A percentile compares a stretch with the other conserved stretches of the same genome.
These are phyloP conservation scores for Lodderomyces beijingensis DNA, from an alignment of 1,139 yeast species.

Conservation along the genomic window DNA sequence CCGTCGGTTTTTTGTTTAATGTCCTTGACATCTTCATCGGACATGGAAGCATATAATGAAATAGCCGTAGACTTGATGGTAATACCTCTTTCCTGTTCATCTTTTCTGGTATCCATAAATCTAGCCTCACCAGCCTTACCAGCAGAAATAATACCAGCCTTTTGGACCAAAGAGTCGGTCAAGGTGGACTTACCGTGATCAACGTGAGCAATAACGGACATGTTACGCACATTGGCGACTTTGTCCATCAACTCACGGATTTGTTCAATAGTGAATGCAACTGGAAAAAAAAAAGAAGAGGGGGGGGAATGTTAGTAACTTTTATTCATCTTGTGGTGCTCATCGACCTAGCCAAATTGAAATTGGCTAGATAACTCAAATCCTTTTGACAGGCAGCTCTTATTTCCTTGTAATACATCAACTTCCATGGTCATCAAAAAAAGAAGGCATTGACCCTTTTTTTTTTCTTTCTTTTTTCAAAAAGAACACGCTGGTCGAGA, in stretches of 20 bases:
- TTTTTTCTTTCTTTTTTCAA: too few species aligned
- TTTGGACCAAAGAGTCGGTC: constrained; percentile 98
- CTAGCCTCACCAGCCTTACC: constrained; percentile 99
- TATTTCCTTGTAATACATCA: too few species aligned
- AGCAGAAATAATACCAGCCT: constrained; percentile 99
- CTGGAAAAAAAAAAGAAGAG: constrained; percentile 22
- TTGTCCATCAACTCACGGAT: constrained; percentile 99
- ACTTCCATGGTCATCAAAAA: too few species aligned
- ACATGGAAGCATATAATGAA: constrained; percentile 87
- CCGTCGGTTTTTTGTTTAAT: constrained; percentile 94
- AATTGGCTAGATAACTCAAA: too few species aligned
- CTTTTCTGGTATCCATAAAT: constrained; percentile 99
- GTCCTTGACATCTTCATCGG: constrained; percentile 90
- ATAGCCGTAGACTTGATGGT: constrained; percentile 99
- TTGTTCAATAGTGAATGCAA: constrained; percentile 82
- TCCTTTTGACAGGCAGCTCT: too few species aligned
- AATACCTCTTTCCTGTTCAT: constrained; percentile 99
- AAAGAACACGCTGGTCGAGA: too few species aligned
- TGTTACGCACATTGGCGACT: constrained; percentile 99
- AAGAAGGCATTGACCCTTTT: too few species aligned
- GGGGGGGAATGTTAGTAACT: too few species aligned
- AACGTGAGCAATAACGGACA: constrained; percentile 99
- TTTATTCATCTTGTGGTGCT: too few species aligned
- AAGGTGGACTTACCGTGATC: constrained; percentile 99
- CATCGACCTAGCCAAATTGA: too few species aligned